Evolutionary conservation across 2,329 filamentous ascomycete genomes (phyloP), one percentile per base, ranked within the genome.

Genomic region (Ceratocystis harringtonii): DNA sequence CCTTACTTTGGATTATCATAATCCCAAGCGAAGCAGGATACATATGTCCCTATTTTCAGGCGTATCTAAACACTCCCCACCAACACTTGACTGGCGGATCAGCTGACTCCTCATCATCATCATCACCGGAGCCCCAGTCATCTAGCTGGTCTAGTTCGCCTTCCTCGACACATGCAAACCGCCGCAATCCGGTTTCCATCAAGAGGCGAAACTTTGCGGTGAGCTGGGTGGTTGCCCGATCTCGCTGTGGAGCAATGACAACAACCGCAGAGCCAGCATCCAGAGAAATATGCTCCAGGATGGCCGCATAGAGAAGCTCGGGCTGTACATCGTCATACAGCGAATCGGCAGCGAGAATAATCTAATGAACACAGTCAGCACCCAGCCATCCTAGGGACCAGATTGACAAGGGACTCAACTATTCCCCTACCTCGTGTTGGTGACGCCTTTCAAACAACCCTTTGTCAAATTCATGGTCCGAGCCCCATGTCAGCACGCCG

Each of bases 321-420:
- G 92, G 90, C 72, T 97, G 94, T 3, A 88, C 81, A 61, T 91
- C 81, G 58, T 92, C 90, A 75, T 97, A 97, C 22, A 99, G 78
- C 0, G 90, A 83, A 74, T 99, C 94, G 2, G 92, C 90, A 1
- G 85, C 90, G 2, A 99, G 79, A 55, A 97, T 84, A 65, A 96
- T 77, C 78, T 87, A 73, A 2, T 4, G 8, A 22, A 15, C 5
- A 8, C 6, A 1, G n/a, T 28, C 32, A 52, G 19, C 22, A 48
- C 19, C 6, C 45, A 52, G 3, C 6, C 45, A 52, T 28, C 22
- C 55, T 4, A 36, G 19, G 12, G 10, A 32, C 12, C 19, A 66
- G 44, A 30, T 28, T 61, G 8, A 28, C 22, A 15, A 25, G 48
- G 48, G 19, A 28, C 6, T 10, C 41, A 6, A 17, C 19, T 22